These are phyloP conservation scores for bread wheat (Triticum aestivum) DNA, from an alignment of 176 grass and related monocot genomes.

Conservation along the genomic window IWGSC_CS_RefSeq_v2.1 NC_057801.1:632375776-632376275, in stretches of 20 bases:
- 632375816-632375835: slow-evolving; percentile 56
- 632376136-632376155: slow-evolving; percentile 67
- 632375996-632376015: slow-evolving; percentile 53
- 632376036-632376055: slow-evolving; percentile 73
- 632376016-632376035: slow-evolving; percentile 52
- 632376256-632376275: slow-evolving; percentile 52
- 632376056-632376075: slow-evolving; percentile 54
- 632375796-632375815: slow-evolving; percentile 53
- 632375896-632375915: slow-evolving; percentile 71
- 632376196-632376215: slow-evolving; percentile 65
- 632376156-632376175: slow-evolving; percentile 46
- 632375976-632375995: slow-evolving; percentile 51
- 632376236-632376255: slow-evolving; percentile 68
- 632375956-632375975: slow-evolving; percentile 54
- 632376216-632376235: slow-evolving; percentile 54
- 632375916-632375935: slow-evolving; percentile 54
- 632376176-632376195: slow-evolving; percentile 52
- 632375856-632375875: slow-evolving; percentile 62
- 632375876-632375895: slow-evolving; percentile 54
- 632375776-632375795: slow-evolving; percentile 49
- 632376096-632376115: slow-evolving; percentile 51
- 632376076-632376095: slow-evolving; percentile 54
- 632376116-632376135: slow-evolving; percentile 79
- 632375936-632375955: slow-evolving; percentile 58
- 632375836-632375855: slow-evolving; percentile 37